Conservation (phyloP, 192 early-diverging fungal species). For the Coemansia sp. region DNA sequence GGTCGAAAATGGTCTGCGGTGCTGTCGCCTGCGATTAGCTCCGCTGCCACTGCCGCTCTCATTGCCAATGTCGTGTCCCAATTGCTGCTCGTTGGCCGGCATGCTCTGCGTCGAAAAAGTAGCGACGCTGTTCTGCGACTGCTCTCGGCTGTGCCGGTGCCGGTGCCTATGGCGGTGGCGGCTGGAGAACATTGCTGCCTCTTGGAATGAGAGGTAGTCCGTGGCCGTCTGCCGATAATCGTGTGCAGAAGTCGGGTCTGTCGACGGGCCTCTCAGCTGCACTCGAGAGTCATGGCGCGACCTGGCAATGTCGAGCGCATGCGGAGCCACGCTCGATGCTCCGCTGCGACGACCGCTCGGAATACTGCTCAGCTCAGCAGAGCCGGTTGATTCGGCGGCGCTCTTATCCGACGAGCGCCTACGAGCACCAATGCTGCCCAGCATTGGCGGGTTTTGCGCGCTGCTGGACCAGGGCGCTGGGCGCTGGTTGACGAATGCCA, state of each 20-base stretch:
- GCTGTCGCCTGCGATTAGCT: slow-evolving; percentile 3
- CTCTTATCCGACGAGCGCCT: slow-evolving; percentile 7
- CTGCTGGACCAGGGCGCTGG: slow-evolving; percentile 7
- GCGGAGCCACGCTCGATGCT: slow-evolving; percentile 9
- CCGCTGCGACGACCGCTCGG: slow-evolving; percentile 6
- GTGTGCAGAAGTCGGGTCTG: neutral
- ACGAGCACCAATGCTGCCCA: neutral
- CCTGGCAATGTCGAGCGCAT: slow-evolving; percentile 1
- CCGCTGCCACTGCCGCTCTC: slow-evolving; percentile 4
- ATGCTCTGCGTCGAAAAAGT: neutral
- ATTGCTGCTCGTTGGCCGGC: neutral
- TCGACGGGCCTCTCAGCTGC: neutral
- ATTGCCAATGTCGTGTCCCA: neutral
- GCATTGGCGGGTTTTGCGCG: slow-evolving; percentile 1
- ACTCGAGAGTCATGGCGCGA: slow-evolving; percentile 1
- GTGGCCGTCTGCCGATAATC: neutral
- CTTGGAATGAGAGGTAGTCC: neutral
- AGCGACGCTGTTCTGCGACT: neutral
- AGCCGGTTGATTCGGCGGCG: neutral
- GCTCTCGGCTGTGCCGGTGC: neutral
- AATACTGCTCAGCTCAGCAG: slow-evolving; percentile 3
- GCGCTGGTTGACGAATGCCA: slow-evolving; percentile 34
- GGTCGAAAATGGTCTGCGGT: slow-evolving; percentile 13
- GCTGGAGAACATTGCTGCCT: neutral
- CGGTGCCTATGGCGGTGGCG: neutral